A percentile compares a stretch with the other conserved stretches of the same genome.
phyloP scores from a whole-genome alignment of 2,329 filamentous ascomycete genomes.

The Teratosphaeria viscida region DNA sequence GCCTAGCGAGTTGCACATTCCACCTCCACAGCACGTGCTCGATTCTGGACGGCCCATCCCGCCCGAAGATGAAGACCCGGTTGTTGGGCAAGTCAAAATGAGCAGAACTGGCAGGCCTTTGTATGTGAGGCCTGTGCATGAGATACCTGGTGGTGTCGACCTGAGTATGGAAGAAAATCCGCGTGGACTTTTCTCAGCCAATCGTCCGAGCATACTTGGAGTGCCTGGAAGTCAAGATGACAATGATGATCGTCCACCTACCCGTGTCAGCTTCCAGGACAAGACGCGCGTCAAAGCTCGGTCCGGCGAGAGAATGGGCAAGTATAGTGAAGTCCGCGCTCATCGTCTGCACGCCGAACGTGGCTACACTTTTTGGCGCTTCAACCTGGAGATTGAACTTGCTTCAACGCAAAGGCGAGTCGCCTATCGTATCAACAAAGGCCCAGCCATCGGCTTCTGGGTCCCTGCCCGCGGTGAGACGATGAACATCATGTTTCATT shows the following conservation, averaged over 20 bases:
- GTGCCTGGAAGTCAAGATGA: conserved; percentile 9
- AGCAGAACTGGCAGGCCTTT: conserved; percentile 76
- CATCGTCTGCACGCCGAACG: conserved; percentile 74
- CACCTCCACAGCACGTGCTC: conserved; percentile 60
- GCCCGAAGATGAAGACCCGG: conserved; percentile 77
- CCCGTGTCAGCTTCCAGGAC: conserved; percentile 28
- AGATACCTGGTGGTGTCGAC: conserved; percentile 67
- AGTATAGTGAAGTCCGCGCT: conserved; percentile 74
- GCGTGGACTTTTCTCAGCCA: conserved; percentile 64
- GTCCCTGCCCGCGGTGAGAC: conserved; percentile 71
- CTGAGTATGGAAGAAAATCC: conserved; percentile 71
- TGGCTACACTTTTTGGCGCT: conserved; percentile 92
- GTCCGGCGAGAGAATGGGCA: conserved; percentile 72
- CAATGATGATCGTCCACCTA: conserved; percentile 12
- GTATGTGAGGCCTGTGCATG: conserved; percentile 81
- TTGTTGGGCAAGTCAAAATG: conserved; percentile 77
- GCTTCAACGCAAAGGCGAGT: conserved; percentile 68
- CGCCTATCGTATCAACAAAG: conserved; percentile 89
- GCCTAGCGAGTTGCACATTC: conserved; percentile 69
- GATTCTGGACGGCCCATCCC: conserved; percentile 48
- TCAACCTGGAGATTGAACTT: conserved; percentile 89
- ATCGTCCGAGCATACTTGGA: conserved; percentile 22
- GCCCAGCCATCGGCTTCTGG: conserved; percentile 86
- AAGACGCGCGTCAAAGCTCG: conserved; percentile 40
- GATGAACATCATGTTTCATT: conserved; percentile 99